Evolutionary conservation across 495 filamentous ascomycete genomes (phyloP).

Genomic region (Aspergillus nidulans): DNA sequence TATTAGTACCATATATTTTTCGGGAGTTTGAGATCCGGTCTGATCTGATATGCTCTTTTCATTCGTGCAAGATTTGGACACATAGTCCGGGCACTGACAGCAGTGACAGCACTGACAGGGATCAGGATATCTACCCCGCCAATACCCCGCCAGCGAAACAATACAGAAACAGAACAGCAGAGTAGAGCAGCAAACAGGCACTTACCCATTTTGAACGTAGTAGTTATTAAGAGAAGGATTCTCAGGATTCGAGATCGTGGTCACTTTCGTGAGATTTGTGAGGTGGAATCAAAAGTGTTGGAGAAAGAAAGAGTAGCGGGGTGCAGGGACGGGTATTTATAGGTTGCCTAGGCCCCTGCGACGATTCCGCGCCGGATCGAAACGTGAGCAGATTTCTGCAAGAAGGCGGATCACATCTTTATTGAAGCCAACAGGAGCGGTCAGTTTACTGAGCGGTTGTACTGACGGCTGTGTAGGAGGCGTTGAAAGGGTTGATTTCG

Average conservation of each 20-base stretch:
- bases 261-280: slow-evolving; percentile 1
- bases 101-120: slow-evolving; percentile 1
- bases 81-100: background rate
- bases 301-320: slow-evolving; percentile 6
- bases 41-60: background rate
- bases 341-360: background rate
- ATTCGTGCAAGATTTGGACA: slow-evolving; percentile 1
- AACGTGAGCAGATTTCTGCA: slow-evolving; percentile 28
- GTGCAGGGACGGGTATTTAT: slow-evolving; percentile 15
- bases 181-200: background rate
- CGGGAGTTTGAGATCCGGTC: background rate
- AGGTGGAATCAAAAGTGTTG: slow-evolving; percentile 3
- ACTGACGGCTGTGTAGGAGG: background rate
- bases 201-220: slow-evolving; percentile 17
- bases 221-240: background rate
- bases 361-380: background rate
- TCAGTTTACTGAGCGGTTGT: background rate
- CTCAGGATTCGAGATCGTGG: background rate
- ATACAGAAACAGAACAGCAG: background rate
- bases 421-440: background rate
- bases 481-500: background rate
- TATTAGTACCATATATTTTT: slow-evolving; percentile 15
- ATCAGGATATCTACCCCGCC: slow-evolving; percentile 10
- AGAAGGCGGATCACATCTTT: slow-evolving; percentile 3
- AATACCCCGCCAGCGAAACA: slow-evolving; percentile 8